These are phyloP conservation scores for Fraxinus quadrangulata DNA, from an alignment of 257 asterid species.

Conservation along the genomic window DNA sequence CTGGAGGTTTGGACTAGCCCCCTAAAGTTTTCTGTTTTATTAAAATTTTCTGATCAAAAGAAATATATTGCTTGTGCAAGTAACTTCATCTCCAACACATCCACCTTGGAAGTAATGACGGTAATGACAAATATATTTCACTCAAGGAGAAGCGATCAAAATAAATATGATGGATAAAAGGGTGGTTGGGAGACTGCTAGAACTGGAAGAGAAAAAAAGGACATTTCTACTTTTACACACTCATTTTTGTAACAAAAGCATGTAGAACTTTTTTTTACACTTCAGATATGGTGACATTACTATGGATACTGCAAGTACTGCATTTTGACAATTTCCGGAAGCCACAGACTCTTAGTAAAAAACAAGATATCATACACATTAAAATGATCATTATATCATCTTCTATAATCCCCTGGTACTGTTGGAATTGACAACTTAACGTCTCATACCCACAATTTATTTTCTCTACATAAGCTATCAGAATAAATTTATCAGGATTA, in stretches of 20 bases:
- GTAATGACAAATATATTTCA: not conserved
- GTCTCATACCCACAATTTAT: not conserved
- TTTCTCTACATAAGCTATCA: not conserved
- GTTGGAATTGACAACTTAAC: not conserved
- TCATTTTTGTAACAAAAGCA: not conserved
- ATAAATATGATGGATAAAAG: not conserved
- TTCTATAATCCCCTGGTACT: not conserved
- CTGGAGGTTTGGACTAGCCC: not conserved
- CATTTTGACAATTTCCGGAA: conserved; percentile 3
- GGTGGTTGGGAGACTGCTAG: not conserved
- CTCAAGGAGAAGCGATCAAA: not conserved
- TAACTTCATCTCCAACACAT: not conserved
- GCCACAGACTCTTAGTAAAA: not conserved
- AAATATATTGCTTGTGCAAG: not conserved
- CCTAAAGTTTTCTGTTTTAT: not conserved
- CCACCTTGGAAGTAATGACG: not conserved
- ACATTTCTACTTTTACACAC: not conserved
- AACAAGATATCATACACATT: not conserved
- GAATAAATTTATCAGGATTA: not conserved
- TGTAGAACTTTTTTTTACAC: not conserved
- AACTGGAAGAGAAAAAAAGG: not conserved
- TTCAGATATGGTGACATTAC: not conserved
- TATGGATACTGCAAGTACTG: not conserved
- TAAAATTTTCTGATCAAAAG: not conserved
- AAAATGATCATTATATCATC: not conserved